Evolutionary conservation across 2,329 filamentous ascomycete species (phyloP).

Genomic region (Fusarium ramigenum): DNA sequence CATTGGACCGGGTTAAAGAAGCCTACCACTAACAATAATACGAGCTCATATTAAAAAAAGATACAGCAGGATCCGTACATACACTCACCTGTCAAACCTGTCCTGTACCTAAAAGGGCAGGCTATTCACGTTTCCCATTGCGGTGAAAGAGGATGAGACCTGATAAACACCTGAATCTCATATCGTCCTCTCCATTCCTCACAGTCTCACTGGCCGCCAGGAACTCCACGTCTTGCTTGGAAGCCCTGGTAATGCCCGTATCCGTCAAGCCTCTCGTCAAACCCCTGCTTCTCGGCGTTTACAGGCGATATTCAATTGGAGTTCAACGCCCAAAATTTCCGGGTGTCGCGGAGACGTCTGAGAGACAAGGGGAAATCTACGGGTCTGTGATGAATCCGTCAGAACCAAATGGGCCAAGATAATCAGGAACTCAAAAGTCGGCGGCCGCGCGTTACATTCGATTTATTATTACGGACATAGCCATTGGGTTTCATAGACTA

Average conservation of each 20-base stretch:
- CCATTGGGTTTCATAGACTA: neutral
- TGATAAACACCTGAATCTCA: slow-evolving; percentile 3
- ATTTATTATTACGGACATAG: neutral
- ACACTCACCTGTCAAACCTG: neutral
- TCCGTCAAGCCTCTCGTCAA: slow-evolving; percentile 14
- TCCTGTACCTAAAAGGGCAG: neutral
- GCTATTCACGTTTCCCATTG: slow-evolving; percentile 1
- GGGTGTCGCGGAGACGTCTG: slow-evolving; percentile 15
- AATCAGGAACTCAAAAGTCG: slow-evolving; percentile 12
- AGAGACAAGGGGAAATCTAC: neutral
- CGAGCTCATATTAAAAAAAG: slow-evolving; percentile 15
- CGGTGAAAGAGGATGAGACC: neutral
- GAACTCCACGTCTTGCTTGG: slow-evolving; percentile 8
- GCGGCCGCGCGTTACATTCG: slow-evolving; percentile 24
- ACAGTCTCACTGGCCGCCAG: slow-evolving; percentile 1
- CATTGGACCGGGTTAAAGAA: slow-evolving; percentile 23
- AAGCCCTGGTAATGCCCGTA: slow-evolving; percentile 5
- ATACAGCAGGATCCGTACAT: neutral
- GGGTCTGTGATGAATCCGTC: slow-evolving; percentile 15
- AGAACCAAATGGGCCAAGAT: slow-evolving; percentile 20
- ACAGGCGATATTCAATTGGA: slow-evolving; percentile 26
- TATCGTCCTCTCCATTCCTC: slow-evolving; percentile 12
- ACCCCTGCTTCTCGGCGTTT: slow-evolving; percentile 34
- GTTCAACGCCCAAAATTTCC: neutral
- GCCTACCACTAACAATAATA: slow-evolving; percentile 13